Percentiles rank a stretch among this genome's conserved stretches.
These are phyloP conservation scores for Penicillium concentricum DNA, from an alignment of 2,329 filamentous ascomycete genomes.

Conservation along the genomic window DNA sequence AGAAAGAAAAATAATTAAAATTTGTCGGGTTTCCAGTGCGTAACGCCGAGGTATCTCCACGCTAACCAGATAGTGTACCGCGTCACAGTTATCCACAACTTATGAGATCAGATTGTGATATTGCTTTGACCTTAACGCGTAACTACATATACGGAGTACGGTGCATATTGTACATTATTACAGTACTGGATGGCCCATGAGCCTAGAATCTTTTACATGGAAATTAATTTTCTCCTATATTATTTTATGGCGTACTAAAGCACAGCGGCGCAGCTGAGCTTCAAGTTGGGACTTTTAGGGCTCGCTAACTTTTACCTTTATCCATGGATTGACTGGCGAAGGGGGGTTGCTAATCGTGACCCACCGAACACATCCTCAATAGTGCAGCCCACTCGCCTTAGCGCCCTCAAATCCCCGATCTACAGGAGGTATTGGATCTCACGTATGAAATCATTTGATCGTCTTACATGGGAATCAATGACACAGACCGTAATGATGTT, in stretches of 20 bases:
- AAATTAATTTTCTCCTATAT: background rate
- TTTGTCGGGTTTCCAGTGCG: background rate
- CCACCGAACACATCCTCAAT: conserved; percentile 10
- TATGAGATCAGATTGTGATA: background rate
- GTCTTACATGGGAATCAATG: background rate
- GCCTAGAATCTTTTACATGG: background rate
- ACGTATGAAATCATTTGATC: background rate
- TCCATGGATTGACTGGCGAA: background rate
- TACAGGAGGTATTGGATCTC: background rate
- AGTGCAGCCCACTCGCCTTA: conserved; percentile 20
- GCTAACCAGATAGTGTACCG: background rate
- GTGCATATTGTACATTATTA: too few relatives aligned
- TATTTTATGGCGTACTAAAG: background rate
- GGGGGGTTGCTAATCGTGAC: conserved; percentile 5
- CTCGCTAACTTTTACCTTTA: background rate
- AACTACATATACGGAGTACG: background rate
- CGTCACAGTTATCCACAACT: background rate
- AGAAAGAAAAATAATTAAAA: background rate
- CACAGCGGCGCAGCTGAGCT: background rate
- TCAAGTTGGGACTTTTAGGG: background rate
- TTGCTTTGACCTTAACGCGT: background rate
- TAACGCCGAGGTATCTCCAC: conserved; percentile 1
- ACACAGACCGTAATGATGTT: background rate
- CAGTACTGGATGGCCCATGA: background rate
- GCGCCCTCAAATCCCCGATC: conserved; percentile 1